Percentiles rank a stretch among this genome's conserved stretches.
Conservation (phyloP, 2,329 filamentous ascomycete genomes). For the Capronia coronata region DNA sequence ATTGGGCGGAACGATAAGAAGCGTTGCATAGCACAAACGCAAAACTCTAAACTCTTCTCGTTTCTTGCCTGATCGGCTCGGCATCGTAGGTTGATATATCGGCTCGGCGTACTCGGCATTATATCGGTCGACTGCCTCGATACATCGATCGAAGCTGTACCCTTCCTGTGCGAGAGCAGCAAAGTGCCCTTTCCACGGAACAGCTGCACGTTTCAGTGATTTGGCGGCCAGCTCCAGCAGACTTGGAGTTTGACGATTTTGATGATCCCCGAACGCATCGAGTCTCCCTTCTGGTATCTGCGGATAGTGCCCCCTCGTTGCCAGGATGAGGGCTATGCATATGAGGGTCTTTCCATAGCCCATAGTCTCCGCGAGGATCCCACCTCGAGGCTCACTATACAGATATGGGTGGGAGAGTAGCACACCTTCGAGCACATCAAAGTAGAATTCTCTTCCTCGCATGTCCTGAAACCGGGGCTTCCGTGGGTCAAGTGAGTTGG, state of each 20-base stretch:
- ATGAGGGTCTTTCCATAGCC: conserved; percentile 79
- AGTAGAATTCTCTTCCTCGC: conserved; percentile 59
- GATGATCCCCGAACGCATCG: conserved; percentile 35
- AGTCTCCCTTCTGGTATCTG: conserved; percentile 58
- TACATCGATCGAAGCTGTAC: conserved; percentile 50
- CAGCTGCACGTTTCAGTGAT: conserved; percentile 56
- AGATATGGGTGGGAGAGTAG: conserved; percentile 60
- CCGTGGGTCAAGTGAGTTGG: conserved; percentile 64
- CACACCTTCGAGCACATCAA: conserved; percentile 57
- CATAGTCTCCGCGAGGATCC: conserved; percentile 45
- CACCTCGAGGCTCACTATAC: conserved; percentile 70
- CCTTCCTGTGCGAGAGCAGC: conserved; percentile 45
- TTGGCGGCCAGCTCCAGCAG: conserved; percentile 71
- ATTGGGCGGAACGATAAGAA: conserved; percentile 78
- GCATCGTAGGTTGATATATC: conserved; percentile 35
- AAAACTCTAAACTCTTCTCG: conserved; percentile 38
- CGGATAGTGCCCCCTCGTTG: conserved; percentile 64
- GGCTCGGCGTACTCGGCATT: conserved; percentile 55
- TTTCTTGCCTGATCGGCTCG: conserved; percentile 33
- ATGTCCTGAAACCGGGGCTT: conserved; percentile 57
- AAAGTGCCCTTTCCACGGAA: conserved; percentile 66
- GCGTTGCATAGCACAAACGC: conserved; percentile 60
- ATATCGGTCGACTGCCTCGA: conserved; percentile 52
- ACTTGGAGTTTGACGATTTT: conserved; percentile 50
- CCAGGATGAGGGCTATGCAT: conserved; percentile 67